Conservation (phyloP, 208 protist genomes). For the Trypanosoma mega region DNA sequence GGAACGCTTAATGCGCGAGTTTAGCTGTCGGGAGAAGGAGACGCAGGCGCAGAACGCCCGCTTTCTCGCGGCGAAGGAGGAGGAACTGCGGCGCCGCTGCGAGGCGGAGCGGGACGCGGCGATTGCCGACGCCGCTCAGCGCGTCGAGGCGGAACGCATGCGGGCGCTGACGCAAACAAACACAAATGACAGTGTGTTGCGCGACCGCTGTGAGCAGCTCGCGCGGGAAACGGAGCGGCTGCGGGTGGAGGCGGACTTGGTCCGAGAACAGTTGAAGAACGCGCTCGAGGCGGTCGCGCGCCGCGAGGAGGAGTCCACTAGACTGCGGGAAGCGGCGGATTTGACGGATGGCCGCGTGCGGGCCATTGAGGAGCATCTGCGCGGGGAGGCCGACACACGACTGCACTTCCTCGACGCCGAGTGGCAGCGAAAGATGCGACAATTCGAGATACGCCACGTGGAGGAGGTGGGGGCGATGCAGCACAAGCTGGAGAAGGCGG, state of each 20-base stretch:
- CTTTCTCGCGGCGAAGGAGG: conserved; percentile 57
- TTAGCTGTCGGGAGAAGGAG: conserved; percentile 54
- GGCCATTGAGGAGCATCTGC: conserved; percentile 55
- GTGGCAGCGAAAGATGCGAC: conserved; percentile 66
- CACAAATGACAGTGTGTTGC: conserved; percentile 56
- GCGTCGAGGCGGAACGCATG: conserved; percentile 65
- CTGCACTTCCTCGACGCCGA: conserved; percentile 61
- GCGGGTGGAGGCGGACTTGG: conserved; percentile 65
- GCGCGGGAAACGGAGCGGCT: conserved; percentile 70
- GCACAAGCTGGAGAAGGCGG: conserved; percentile 35
- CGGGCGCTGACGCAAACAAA: conserved; percentile 46
- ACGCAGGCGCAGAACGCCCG: conserved; percentile 37
- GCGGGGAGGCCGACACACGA: conserved; percentile 44
- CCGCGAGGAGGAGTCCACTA: conserved; percentile 48
- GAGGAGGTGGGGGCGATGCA: conserved; percentile 53
- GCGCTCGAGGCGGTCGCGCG: conserved; percentile 36
- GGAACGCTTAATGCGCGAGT: conserved; percentile 68
- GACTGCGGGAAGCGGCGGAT: conserved; percentile 36
- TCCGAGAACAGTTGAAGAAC: conserved; percentile 53
- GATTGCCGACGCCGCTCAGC: conserved; percentile 60
- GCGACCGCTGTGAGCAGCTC: conserved; percentile 58
- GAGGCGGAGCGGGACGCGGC: conserved; percentile 78
- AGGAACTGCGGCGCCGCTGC: conserved; percentile 49
- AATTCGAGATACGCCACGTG: conserved; percentile 59
- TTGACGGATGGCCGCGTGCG: conserved; percentile 49